Conservation (phyloP, 108 stramenopile species). For the Cyclotella baltica region DNA sequence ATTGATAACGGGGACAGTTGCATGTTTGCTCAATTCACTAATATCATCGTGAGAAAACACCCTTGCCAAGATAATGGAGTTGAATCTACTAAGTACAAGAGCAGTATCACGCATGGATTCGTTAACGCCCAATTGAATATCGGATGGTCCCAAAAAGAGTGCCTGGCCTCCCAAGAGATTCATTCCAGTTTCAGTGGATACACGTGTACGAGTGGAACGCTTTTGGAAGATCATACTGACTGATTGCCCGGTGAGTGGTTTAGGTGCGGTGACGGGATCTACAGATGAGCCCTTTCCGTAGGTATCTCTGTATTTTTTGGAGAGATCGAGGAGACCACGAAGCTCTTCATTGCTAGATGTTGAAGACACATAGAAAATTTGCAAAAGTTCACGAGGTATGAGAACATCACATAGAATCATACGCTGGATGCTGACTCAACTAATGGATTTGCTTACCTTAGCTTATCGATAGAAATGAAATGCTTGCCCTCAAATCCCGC, state of each 20-base stretch:
- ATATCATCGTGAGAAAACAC: conserved; percentile 91
- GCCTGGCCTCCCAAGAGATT: conserved; percentile 91
- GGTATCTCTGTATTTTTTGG: conserved; percentile 73
- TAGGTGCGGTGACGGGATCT: conserved; percentile 53
- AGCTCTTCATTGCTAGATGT: conserved; percentile 89
- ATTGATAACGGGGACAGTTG: conserved; percentile 95
- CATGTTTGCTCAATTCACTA: conserved; percentile 80
- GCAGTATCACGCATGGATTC: conserved; percentile 95
- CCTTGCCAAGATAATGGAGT: conserved; percentile 91
- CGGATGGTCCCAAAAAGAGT: conserved; percentile 93
- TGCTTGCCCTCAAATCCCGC: conserved; percentile 64
- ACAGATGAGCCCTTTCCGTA: conserved; percentile 67
- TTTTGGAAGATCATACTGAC: conserved; percentile 98
- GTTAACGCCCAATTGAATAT: conserved; percentile 97
- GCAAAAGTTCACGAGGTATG: not conserved
- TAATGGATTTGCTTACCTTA: conserved; percentile 57
- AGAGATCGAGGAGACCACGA: conserved; percentile 81
- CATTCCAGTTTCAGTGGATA: conserved; percentile 97
- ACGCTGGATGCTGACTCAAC: not conserved
- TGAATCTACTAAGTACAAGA: conserved; percentile 92
- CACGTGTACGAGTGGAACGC: conserved; percentile 95
- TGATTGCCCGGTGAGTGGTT: conserved; percentile 86
- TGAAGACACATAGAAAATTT: too few species aligned
- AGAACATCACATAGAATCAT: not conserved
- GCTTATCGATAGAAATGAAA: conserved; percentile 86